A percentile compares a stretch with the other conserved stretches of the same genome.
These are phyloP conservation scores for Lyophyllum decastes DNA, from an alignment of 768 basidiomycete genomes.

Conservation along the genomic window DNA sequence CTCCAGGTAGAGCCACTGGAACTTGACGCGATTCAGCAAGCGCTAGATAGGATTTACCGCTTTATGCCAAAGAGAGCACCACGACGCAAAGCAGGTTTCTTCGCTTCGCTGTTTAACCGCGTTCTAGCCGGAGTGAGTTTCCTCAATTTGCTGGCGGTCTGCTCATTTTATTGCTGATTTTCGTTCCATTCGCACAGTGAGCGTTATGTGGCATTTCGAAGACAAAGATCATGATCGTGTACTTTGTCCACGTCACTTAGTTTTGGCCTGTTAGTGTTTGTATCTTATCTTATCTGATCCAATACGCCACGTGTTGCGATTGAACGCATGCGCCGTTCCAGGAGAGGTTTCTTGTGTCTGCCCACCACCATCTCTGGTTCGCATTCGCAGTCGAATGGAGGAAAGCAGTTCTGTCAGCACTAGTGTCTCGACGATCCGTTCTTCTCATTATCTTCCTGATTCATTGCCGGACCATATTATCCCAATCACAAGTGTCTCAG, in stretches of 20 bases:
- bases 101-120: not conserved
- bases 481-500: slow-evolving; percentile 28
- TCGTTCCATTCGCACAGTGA: no score
- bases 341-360: not conserved
- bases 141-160: no score
- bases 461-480: slow-evolving; percentile 11
- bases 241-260: no score
- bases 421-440: slow-evolving; percentile 42
- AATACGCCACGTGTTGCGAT: not conserved
- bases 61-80: not conserved
- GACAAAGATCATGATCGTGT: no score
- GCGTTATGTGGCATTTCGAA: no score
- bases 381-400: slow-evolving; percentile 25
- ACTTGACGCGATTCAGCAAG: not conserved
- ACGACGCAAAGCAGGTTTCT: not conserved
- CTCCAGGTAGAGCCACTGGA: not conserved
- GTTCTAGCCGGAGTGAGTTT: no score
- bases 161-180: no score
- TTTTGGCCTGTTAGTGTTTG: no score
- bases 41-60: not conserved
- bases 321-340: not conserved
- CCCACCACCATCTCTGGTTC: not conserved
- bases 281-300: not conserved
- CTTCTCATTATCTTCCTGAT: slow-evolving; percentile 21
- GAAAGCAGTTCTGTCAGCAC: slow-evolving; percentile 29